Percentiles rank a stretch among this genome's conserved stretches.
phyloP scores from a whole-genome alignment of 805 yeast genomes.

The Millerozyma acaciae region DNA sequence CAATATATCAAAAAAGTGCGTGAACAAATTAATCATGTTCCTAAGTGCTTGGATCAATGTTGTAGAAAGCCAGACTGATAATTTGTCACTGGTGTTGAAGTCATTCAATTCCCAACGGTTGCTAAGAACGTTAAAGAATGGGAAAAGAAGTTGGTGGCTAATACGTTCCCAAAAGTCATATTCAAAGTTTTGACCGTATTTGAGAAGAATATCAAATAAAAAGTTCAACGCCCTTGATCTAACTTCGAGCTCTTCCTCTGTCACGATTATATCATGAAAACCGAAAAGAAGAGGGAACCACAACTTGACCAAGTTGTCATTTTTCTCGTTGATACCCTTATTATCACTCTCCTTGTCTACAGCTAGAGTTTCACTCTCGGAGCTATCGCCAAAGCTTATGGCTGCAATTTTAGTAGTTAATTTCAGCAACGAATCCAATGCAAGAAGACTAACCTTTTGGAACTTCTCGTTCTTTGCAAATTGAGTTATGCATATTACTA shows the following conservation, averaged over 20 bases:
- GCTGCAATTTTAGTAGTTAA: conserved; percentile 59
- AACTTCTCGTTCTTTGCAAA: conserved; percentile 80
- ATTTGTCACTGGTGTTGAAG: conserved; percentile 70
- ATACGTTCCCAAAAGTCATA: conserved; percentile 77
- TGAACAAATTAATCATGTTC: conserved; percentile 77
- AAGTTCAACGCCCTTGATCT: conserved; percentile 82
- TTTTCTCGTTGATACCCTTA: conserved; percentile 12
- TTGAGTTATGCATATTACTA: conserved; percentile 73
- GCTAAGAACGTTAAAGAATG: conserved; percentile 79
- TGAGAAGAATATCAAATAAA: conserved; percentile 76
- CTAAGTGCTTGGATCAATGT: conserved; percentile 93
- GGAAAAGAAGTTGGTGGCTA: conserved; percentile 77
- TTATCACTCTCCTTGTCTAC: conserved; percentile 12
- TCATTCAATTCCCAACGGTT: conserved; percentile 70
- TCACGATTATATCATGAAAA: conserved; percentile 86
- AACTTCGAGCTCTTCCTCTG: conserved; percentile 90
- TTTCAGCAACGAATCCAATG: conserved; percentile 68
- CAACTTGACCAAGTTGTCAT: conserved; percentile 46
- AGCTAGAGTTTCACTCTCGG: conserved; percentile 10
- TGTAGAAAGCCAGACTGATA: conserved; percentile 94
- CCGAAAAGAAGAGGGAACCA: conserved; percentile 89
- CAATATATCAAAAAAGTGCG: conserved; percentile 75
- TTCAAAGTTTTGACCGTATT: conserved; percentile 75
- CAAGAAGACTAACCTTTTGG: conserved; percentile 76
- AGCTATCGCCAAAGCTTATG: conserved; percentile 26